A percentile compares a stretch with the other conserved stretches of the same genome.
Evolutionary conservation across 2,329 filamentous ascomycete genomes (phyloP).

Genomic region (Cytospora chrysosperma): DNA sequence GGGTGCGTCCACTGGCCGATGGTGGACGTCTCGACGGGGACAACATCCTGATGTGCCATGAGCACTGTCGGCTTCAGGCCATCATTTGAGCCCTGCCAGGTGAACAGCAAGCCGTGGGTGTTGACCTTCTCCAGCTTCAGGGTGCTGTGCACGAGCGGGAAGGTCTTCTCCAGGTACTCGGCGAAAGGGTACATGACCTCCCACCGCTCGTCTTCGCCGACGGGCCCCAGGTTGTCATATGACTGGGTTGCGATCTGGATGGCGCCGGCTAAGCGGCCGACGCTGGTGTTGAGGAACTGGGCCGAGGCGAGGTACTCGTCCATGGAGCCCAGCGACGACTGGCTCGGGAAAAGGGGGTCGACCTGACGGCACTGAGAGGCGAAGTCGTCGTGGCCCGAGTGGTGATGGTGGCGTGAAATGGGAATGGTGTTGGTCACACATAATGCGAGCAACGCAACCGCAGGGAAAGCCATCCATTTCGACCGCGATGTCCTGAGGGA

Average conservation of each 20-base stretch:
- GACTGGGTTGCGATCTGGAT: slow-evolving; percentile 56
- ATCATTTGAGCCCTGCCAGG: slow-evolving; percentile 52
- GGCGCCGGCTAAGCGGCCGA: slow-evolving; percentile 41
- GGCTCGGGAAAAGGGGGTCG: slow-evolving; percentile 33
- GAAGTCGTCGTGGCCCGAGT: slow-evolving; percentile 1
- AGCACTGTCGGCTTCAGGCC: slow-evolving; percentile 56
- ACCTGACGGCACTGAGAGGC: slow-evolving; percentile 36
- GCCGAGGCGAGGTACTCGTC: slow-evolving; percentile 34
- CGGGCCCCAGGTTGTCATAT: slow-evolving; percentile 53
- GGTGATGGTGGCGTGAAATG: background rate
- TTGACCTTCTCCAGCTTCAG: slow-evolving; percentile 56
- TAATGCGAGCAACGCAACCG: slow-evolving; percentile 10
- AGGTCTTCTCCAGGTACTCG: slow-evolving; percentile 47
- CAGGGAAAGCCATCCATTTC: slow-evolving; percentile 13
- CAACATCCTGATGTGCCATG: slow-evolving; percentile 65
- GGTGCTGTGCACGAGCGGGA: slow-evolving; percentile 50
- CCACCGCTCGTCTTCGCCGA: slow-evolving; percentile 59
- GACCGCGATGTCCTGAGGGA: background rate
- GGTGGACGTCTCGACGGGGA: slow-evolving; percentile 55
- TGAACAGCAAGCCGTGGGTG: slow-evolving; percentile 58
- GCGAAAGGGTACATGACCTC: slow-evolving; percentile 56
- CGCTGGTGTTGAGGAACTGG: slow-evolving; percentile 35
- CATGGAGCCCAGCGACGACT: slow-evolving; percentile 32
- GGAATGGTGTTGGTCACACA: slow-evolving; percentile 12
- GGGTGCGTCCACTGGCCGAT: slow-evolving; percentile 57